Base-by-base conservation (phyloP, 2,329 filamentous ascomycete genomes). In the Davidsoniella australis region DNA sequence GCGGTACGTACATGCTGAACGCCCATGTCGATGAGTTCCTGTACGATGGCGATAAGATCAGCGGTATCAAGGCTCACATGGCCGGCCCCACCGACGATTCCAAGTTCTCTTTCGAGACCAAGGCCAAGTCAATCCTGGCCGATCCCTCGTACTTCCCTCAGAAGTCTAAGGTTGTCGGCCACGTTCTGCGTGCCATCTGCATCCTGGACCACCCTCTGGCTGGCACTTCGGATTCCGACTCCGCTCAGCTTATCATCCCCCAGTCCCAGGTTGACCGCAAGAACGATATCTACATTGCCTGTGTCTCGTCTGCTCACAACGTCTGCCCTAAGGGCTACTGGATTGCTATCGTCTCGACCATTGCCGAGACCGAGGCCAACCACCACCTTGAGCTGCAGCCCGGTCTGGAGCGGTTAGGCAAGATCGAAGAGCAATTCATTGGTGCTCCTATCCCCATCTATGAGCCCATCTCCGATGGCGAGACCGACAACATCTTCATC, bases 321-420 rank as follows among this genome's bases (percentile, higher is more conserved):
- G 93, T 98, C 58, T 96, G 89, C 71, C 91, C 93, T 60, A 94
- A 94, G 76, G 89, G 89, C 54, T 96, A 95, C 77, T 98, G 93
- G 73, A 86, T 98, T 58, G 91, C 91, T 59, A 98, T 96, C 54
- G 89, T 98, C 56, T 94, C 87, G 44, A 98, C 91, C 53, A 95
- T 98, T 61, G 86, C 91, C 55, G 93, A 98, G 72, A 81, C 80
- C 41, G 70, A 80, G 54, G 80, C 85, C 56, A 96, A 98, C 75
- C 88, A 94, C 68, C 91, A 98, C 67, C 72, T 95, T 51, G 91
- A 98, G 71, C 80, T 98, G 41, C 79, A 91, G 67, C 80, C 88
- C 26, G 91, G 89, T 61, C 80, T 96, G 57, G 87, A 95, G 61
- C 81, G 89, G 57, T 80, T 98, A 26, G 91, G 91, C 58, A 77